Conservation (phyloP, 2,329 filamentous ascomycete species). For the Aspergillus fumigatus region DNA sequence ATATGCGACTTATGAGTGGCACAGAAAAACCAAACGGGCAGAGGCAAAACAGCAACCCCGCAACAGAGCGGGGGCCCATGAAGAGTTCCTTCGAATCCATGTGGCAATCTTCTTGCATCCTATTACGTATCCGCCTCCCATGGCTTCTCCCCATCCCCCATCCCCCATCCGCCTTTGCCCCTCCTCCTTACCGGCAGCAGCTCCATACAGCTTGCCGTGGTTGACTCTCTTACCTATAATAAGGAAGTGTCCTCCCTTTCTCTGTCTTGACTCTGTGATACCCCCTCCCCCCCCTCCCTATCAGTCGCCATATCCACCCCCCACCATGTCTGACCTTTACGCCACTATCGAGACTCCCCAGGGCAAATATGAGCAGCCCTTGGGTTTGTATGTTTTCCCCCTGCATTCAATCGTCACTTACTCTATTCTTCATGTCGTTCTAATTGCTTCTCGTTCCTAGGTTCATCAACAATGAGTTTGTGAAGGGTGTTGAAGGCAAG, state of each 20-base stretch:
- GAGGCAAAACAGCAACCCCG: not conserved
- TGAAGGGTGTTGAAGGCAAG: constrained; percentile 23
- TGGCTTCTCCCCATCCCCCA: not conserved
- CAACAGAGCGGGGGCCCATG: not conserved
- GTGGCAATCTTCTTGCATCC: not conserved
- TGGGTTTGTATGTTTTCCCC: constrained; percentile 29
- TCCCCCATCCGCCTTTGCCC: not conserved
- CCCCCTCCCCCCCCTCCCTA: not conserved
- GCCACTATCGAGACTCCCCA: constrained; percentile 34
- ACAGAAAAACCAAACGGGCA: not conserved
- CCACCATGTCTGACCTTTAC: constrained; percentile 16
- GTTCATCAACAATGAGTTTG: constrained; percentile 34
- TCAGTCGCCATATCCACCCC: not conserved
- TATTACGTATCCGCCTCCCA: not conserved
- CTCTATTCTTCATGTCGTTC: not conserved
- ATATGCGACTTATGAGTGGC: not conserved
- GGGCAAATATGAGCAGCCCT: constrained; percentile 36
- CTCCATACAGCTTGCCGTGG: not conserved
- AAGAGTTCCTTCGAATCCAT: not conserved
- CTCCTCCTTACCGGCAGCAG: not conserved
- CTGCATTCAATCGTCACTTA: constrained; percentile 16
- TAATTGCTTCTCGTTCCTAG: not conserved
- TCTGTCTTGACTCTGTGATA: not conserved
- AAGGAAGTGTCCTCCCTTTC: not conserved
- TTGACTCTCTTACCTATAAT: not conserved